phyloP scores from a whole-genome alignment of 768 basidiomycete species.

The Calvatia gigantea region DNA sequence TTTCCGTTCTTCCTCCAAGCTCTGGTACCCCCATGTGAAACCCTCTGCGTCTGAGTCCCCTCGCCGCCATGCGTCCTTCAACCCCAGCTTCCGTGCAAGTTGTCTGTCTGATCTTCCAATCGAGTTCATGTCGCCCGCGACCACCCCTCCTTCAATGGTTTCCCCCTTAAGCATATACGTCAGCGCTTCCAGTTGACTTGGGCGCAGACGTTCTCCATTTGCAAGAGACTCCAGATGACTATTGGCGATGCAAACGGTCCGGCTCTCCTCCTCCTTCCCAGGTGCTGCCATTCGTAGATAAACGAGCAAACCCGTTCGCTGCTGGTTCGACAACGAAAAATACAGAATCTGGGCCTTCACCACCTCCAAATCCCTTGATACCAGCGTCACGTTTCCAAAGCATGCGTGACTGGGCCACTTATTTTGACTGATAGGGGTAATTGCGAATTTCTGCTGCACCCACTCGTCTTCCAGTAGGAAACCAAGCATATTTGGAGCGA shows the following conservation, averaged over 20 bases:
- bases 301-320: conserved; percentile 53
- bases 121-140: conserved; percentile 74
- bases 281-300: conserved; percentile 47
- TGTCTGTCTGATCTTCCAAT: conserved; percentile 43
- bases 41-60: conserved; percentile 40
- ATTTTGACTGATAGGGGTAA: conserved; percentile 49
- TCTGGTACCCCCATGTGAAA: conserved; percentile 72
- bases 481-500: conserved; percentile 40
- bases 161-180: conserved; percentile 45
- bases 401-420: conserved; percentile 49
- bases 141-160: conserved; percentile 52
- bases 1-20: conserved; percentile 26
- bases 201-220: conserved; percentile 35
- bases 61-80: conserved; percentile 60
- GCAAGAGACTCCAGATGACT: conserved; percentile 72
- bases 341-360: conserved; percentile 45
- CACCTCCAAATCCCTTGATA: conserved; percentile 54
- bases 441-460: conserved; percentile 57
- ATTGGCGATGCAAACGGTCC: conserved; percentile 61
- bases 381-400: conserved; percentile 72
- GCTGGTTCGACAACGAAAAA: conserved; percentile 48
- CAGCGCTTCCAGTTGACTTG: conserved; percentile 52
- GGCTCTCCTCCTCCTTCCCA: conserved; percentile 28
- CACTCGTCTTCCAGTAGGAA: conserved; percentile 54
- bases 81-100: conserved; percentile 40